Conservation (phyloP, 371 early-diverging fungal genomes). For the Actinomucor elegans region DNA sequence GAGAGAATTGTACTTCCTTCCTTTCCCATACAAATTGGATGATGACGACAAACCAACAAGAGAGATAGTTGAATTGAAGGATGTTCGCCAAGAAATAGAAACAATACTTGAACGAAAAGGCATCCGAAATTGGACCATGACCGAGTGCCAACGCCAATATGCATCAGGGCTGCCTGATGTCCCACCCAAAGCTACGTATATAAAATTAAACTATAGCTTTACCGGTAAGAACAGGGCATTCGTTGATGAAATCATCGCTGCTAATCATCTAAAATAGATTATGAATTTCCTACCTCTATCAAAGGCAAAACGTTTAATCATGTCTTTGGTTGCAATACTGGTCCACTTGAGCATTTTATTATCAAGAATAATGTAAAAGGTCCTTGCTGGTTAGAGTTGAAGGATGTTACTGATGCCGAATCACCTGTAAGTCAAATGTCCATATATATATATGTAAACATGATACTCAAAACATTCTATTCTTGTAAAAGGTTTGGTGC, state of each 20-base stretch:
- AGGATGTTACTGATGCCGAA: no score
- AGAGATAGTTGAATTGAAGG: constrained; percentile 56
- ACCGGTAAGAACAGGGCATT: no score
- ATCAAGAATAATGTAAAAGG: constrained; percentile 94
- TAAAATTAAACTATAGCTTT: constrained; percentile 83
- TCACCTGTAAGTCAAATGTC: no score
- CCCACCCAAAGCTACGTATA: constrained; percentile 78
- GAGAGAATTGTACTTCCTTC: constrained; percentile 87
- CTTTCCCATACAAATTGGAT: constrained; percentile 59
- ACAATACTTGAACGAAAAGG: constrained; percentile 48
- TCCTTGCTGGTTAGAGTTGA: constrained; percentile 96
- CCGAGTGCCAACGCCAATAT: constrained; percentile 77
- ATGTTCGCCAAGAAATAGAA: constrained; percentile 79
- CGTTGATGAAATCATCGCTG: no score
- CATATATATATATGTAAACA: no score
- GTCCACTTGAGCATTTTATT: constrained; percentile 86
- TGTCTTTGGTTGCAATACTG: constrained; percentile 86
- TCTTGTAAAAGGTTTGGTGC: no score
- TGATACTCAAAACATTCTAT: no score
- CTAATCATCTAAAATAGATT: no score
- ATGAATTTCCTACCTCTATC: constrained; percentile 65
- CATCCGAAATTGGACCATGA: constrained; percentile 55
- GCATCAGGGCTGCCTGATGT: constrained; percentile 87
- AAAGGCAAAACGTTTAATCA: constrained; percentile 82
- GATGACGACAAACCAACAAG: constrained; percentile 53